These are phyloP conservation scores for Penicillium glabrum DNA, from an alignment of 2,329 filamentous ascomycete genomes.

Conservation along the genomic window DNA sequence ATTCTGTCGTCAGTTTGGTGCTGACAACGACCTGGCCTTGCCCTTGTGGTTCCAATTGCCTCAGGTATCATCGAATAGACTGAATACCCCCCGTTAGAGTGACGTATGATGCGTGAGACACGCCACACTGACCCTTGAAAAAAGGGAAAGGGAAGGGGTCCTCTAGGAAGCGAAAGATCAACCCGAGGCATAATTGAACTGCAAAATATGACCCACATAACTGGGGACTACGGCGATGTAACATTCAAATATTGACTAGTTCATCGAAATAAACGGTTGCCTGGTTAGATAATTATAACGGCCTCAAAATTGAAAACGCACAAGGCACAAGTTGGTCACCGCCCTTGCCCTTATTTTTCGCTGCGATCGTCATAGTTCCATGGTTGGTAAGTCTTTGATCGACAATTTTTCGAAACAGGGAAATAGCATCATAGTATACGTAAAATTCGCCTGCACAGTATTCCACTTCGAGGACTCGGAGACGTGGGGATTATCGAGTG, in stretches of 20 bases:
- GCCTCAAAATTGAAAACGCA: neutral
- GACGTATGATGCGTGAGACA: neutral
- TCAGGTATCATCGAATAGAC: rapidly evolving
- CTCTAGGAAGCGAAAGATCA: neutral
- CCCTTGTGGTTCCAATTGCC: neutral
- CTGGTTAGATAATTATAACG: neutral
- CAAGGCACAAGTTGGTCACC: neutral
- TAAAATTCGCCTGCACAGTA: neutral
- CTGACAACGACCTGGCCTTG: too few relatives aligned
- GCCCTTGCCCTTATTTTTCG: neutral
- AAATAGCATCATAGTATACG: neutral
- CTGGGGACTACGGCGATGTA: neutral
- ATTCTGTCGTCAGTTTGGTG: neutral
- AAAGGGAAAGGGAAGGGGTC: neutral
- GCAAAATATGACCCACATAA: neutral
- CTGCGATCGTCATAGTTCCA: neutral
- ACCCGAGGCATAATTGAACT: neutral
- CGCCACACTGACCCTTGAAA: neutral
- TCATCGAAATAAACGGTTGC: neutral
- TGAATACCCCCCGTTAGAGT: too few relatives aligned
- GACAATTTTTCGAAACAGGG: neutral
- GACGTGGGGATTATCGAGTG: neutral
- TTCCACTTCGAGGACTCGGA: neutral
- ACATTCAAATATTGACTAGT: neutral
- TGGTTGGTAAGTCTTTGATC: neutral